Evolutionary conservation across 2,329 filamentous ascomycete species (phyloP), one percentile per base, ranked within the genome.

Genomic region (Aspergillus luchuensis): DNA sequence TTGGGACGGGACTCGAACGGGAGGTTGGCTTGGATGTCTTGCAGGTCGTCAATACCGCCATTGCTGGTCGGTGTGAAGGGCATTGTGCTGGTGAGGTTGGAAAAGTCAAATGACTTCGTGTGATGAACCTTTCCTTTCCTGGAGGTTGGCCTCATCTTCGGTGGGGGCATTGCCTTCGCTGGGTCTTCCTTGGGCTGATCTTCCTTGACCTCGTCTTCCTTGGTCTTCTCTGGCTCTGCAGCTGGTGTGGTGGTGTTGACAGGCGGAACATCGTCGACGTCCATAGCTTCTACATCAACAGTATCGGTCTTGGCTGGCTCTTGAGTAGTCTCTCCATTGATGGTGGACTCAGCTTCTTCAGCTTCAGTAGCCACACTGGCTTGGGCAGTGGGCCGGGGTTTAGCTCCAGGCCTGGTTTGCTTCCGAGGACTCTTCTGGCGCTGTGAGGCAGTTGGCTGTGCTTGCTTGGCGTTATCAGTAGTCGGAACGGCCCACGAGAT

Each of bases 1-100:
- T 77, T 76, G 5, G 86, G 70, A 43, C 82, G 78, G 2, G 86
- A 88, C 60, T 83, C 73, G 69, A 88, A 89, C 3, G 87, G 87
- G 2, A 89, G 77, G 1, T 78, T 82, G 8, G 79, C 77, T 43
- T 76, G 78, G 41, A 89, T 75, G 58, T 85, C 83, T 28, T 80
- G 78, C 21, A 89, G 69, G 56, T 82, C 81, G 23, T 80, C 76
- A 17, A 88, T 78, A 8, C 85, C 84, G 17, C 70, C 71, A 51
- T 73, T 78, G 48, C 80, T 78, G 6, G 79, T 72, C 45, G 74
- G 71, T 1, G 78, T 72, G 52, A 86, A 82, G 1, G 85, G 84
- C 5, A 80, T 78, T 13, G 80, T 78, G 43, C 81, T 79, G 8
- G 76, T 74, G 10, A 87, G 73, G 43, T 84, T 81, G 48, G 78